Percentiles rank a stretch among this genome's conserved stretches.
phyloP scores from a whole-genome alignment of 2,329 filamentous ascomycete genomes.

The Truncatella angustata region DNA sequence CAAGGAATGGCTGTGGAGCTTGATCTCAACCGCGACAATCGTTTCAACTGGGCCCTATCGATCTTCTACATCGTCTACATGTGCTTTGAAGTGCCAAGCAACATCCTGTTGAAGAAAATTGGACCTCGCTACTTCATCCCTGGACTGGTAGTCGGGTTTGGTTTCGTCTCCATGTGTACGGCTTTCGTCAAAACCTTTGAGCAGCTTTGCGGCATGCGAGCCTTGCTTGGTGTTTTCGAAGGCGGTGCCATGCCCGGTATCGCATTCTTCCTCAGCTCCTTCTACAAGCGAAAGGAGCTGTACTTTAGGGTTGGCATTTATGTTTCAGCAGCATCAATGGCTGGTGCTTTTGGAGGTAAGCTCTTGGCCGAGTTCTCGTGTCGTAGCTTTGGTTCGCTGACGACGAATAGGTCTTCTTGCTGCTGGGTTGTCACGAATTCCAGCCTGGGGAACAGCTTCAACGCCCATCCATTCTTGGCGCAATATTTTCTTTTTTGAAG shows the following conservation, averaged over 20 bases:
- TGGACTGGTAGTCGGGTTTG: conserved; percentile 53
- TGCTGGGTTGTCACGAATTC: conserved; percentile 48
- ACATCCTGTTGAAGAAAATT: conserved; percentile 52
- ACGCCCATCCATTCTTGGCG: conserved; percentile 49
- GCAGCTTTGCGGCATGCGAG: conserved; percentile 44
- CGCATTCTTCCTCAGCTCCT: conserved; percentile 54
- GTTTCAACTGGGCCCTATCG: conserved; percentile 57
- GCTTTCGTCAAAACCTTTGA: conserved; percentile 49
- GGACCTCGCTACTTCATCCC: conserved; percentile 54
- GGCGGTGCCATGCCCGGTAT: conserved; percentile 58
- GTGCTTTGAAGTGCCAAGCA: conserved; percentile 53
- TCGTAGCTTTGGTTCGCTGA: background rate
- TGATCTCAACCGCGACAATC: conserved; percentile 46
- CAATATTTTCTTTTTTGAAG: conserved; percentile 65
- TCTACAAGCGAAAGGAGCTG: conserved; percentile 56
- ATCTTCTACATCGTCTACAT: conserved; percentile 59
- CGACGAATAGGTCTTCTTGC: conserved; percentile 41
- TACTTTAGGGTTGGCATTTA: conserved; percentile 56
- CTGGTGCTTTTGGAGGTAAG: conserved; percentile 52
- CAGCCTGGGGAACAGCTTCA: conserved; percentile 44
- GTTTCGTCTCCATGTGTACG: conserved; percentile 51
- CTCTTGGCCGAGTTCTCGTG: background rate
- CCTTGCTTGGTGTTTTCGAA: conserved; percentile 53
- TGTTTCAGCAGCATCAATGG: conserved; percentile 52
- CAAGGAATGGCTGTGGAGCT: conserved; percentile 49